Conservation (phyloP, 805 yeast species). For the Debaryomyces prosopidis region DNA sequence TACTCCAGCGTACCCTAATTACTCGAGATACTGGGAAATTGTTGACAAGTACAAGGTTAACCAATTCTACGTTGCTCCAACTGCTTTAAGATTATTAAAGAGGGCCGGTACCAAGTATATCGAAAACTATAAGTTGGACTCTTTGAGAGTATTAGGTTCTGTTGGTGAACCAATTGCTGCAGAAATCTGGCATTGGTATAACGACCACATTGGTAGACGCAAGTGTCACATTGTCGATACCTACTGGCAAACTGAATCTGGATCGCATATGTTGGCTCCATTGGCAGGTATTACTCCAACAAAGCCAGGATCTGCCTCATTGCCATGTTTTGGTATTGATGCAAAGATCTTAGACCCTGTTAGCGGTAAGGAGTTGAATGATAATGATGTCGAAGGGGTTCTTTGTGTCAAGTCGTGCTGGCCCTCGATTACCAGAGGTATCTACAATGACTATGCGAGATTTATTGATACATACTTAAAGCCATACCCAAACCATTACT, state of each 20-base stretch:
- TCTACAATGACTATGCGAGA: constrained; percentile 83
- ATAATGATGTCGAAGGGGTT: constrained; percentile 94
- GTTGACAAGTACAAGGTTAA: constrained; percentile 89
- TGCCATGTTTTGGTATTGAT: constrained; percentile 94
- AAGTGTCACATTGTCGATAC: constrained; percentile 93
- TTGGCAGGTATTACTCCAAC: constrained; percentile 93
- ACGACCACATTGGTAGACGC: constrained; percentile 85
- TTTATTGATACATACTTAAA: constrained; percentile 88
- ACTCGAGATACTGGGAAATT: constrained; percentile 95
- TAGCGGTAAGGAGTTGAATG: constrained; percentile 78
- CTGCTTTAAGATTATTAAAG: constrained; percentile 87
- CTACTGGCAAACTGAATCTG: constrained; percentile 99
- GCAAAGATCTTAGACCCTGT: constrained; percentile 93
- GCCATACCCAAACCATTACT: constrained; percentile 91
- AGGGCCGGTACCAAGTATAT: constrained; percentile 88
- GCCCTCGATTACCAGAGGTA: constrained; percentile 99
- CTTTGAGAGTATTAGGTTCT: constrained; percentile 91
- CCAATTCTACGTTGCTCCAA: constrained; percentile 98
- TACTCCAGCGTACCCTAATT: constrained; percentile 95
- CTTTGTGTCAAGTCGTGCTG: constrained; percentile 86
- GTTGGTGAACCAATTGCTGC: constrained; percentile 99
- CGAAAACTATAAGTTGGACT: constrained; percentile 74
- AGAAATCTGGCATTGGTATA: constrained; percentile 98
- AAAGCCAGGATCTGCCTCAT: constrained; percentile 96
- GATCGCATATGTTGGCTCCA: constrained; percentile 93